Evolutionary conservation across 2,329 filamentous ascomycete genomes (phyloP).

Genomic region (Xylaria sp.): DNA sequence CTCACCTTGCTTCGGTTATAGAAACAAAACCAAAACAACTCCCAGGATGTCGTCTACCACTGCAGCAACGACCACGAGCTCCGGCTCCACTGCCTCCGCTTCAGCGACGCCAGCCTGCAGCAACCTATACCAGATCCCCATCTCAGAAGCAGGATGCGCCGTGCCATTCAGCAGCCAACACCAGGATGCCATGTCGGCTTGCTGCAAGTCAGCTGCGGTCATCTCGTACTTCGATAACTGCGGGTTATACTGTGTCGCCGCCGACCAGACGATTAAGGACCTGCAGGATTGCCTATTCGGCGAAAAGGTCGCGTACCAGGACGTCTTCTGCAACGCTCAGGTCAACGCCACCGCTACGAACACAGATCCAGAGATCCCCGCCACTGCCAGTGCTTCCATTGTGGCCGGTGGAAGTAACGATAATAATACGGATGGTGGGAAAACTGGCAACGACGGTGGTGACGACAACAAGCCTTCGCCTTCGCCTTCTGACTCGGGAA

Average conservation of each 20-base stretch:
- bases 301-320: constrained; percentile 50
- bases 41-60: constrained; percentile 12
- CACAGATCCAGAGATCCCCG: constrained; percentile 32
- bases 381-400: constrained; percentile 49
- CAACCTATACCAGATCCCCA: constrained; percentile 56
- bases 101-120: constrained; percentile 37
- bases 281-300: constrained; percentile 54
- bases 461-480: constrained; percentile 17
- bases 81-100: constrained; percentile 16
- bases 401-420: constrained; percentile 40
- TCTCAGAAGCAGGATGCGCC: constrained; percentile 57
- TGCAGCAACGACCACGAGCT: neutral
- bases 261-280: constrained; percentile 51
- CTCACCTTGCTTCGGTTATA: neutral
- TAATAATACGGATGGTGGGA: constrained; percentile 16
- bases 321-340: constrained; percentile 58
- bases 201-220: constrained; percentile 58
- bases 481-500: constrained; percentile 32
- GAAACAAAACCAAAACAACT: neutral
- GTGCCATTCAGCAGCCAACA: constrained; percentile 54
- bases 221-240: constrained; percentile 59
- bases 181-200: constrained; percentile 56
- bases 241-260: constrained; percentile 61
- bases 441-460: neutral
- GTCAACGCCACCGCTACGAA: constrained; percentile 51